phyloP scores from a whole-genome alignment of 2,329 filamentous ascomycete genomes.

The Spiromastix sp. region DNA sequence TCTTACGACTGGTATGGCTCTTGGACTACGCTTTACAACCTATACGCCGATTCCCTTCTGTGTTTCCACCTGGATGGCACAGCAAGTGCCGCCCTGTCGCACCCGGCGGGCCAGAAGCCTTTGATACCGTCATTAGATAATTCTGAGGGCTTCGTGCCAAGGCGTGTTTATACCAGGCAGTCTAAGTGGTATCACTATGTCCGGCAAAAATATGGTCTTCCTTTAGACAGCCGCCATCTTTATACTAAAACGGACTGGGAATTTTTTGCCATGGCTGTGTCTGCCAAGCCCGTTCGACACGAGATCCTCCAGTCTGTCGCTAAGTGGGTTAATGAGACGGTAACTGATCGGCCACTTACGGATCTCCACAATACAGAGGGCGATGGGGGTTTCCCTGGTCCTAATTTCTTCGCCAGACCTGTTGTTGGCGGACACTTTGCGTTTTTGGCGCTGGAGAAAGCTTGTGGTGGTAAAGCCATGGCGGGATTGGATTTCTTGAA shows the following conservation, averaged over 20 bases:
- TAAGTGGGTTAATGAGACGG: slow-evolving; percentile 74
- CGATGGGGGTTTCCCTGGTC: slow-evolving; percentile 61
- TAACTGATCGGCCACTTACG: slow-evolving; percentile 64
- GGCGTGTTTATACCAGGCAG: slow-evolving; percentile 66
- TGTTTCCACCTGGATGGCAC: slow-evolving; percentile 56
- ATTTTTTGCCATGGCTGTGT: slow-evolving; percentile 75
- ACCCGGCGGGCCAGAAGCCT: slow-evolving; percentile 17
- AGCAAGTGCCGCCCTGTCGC: slow-evolving; percentile 3
- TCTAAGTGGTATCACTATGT: slow-evolving; percentile 72
- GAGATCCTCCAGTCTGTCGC: slow-evolving; percentile 67
- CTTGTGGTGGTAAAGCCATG: slow-evolving; percentile 60
- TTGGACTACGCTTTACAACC: slow-evolving; percentile 77
- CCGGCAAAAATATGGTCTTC: slow-evolving; percentile 70
- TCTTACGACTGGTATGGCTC: slow-evolving; percentile 71
- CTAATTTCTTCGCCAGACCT: slow-evolving; percentile 69
- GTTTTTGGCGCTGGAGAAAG: slow-evolving; percentile 68
- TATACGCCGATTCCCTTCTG: slow-evolving; percentile 69
- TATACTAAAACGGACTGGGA: slow-evolving; percentile 91
- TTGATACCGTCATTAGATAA: slow-evolving; percentile 21
- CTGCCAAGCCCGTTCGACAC: slow-evolving; percentile 54
- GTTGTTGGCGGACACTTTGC: slow-evolving; percentile 82
- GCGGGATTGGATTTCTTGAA: slow-evolving; percentile 42
- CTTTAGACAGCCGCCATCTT: slow-evolving; percentile 69
- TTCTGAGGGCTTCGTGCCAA: slow-evolving; percentile 55
- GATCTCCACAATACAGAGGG: slow-evolving; percentile 77